phyloP scores from a whole-genome alignment of 352 stramenopile genomes.

The Thraustochytrium sp. region DNA sequence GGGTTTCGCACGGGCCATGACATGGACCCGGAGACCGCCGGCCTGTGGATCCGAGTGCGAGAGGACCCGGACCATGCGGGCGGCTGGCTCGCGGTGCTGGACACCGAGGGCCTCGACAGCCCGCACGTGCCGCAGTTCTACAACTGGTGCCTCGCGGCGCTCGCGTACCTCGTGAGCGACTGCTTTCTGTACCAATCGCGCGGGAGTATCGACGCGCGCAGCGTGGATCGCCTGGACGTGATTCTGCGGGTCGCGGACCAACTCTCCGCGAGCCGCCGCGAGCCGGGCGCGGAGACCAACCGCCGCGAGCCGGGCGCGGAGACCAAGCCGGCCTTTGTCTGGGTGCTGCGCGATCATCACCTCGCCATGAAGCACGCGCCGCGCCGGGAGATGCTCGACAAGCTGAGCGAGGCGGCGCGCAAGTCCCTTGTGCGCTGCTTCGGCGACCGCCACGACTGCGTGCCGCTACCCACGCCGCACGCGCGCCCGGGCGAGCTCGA shows the following conservation, averaged over 20 bases:
- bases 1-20: not conserved
- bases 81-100: not conserved
- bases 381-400: not conserved
- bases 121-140: conserved; percentile 7
- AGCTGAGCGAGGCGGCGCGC: not conserved
- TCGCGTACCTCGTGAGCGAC: not conserved
- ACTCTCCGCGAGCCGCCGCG: not conserved
- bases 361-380: not conserved
- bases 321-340: not conserved
- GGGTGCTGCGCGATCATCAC: not conserved
- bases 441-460: not conserved
- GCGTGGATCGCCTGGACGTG: not conserved
- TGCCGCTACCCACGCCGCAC: not conserved
- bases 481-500: not conserved
- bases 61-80: not conserved
- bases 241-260: not conserved
- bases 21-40: not conserved
- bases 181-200: not conserved
- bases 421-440: not conserved
- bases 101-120: not conserved
- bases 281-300: not conserved
- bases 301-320: not conserved
- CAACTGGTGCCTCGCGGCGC: not conserved
- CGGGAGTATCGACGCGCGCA: not conserved
- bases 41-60: not conserved